phyloP scores from a whole-genome alignment of 148 eudicot genomes.

The Cornus florida region DNA sequence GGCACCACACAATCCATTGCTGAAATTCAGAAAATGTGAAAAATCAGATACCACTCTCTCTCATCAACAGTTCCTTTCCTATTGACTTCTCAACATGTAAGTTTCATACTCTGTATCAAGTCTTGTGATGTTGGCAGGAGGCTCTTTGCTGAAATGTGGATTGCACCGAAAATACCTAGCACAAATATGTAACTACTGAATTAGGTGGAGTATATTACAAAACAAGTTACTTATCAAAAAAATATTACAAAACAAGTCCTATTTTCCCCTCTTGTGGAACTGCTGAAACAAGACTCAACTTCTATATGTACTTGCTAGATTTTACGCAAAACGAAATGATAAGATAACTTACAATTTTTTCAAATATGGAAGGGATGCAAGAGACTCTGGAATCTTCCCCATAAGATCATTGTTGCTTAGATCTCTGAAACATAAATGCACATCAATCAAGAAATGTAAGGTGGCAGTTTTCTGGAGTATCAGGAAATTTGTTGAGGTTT shows the following conservation, averaged over 20 bases:
- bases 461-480: background rate
- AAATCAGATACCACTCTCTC: constrained; percentile 3
- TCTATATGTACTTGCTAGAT: background rate
- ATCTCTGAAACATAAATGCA: constrained; percentile 31
- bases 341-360: constrained; percentile 31
- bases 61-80: background rate
- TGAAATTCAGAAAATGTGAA: constrained; percentile 14
- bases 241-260: background rate
- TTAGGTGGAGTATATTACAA: constrained; percentile 4
- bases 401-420: constrained; percentile 47
- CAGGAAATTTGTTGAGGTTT: background rate
- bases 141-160: constrained; percentile 25
- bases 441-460: background rate
- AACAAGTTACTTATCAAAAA: background rate
- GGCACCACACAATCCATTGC: constrained; percentile 31
- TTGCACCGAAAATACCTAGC: constrained; percentile 47
- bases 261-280: background rate
- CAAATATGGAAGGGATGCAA: constrained; percentile 31
- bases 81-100: background rate
- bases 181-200: background rate
- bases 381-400: constrained; percentile 37
- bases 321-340: background rate
- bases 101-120: constrained; percentile 42
- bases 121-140: constrained; percentile 28
- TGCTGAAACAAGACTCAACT: background rate